Evolutionary conservation across 371 early-diverging fungal genomes (phyloP).

Genomic region (Saksenaea oblongispora): DNA sequence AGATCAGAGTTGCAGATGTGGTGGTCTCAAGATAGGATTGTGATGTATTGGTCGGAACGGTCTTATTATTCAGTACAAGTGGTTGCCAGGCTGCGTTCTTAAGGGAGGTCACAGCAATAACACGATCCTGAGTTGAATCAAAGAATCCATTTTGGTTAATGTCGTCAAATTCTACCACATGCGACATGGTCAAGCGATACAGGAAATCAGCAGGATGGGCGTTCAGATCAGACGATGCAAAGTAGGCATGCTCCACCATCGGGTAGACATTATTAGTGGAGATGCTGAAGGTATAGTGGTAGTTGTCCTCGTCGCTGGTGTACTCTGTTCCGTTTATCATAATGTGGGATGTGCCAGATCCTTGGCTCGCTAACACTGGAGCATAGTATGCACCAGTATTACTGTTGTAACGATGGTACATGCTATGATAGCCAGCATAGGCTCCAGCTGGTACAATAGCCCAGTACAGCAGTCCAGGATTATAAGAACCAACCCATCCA

Average conservation of each 20-base stretch:
- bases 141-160: constrained; percentile 45
- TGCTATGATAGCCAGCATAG: constrained; percentile 34
- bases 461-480: constrained; percentile 42
- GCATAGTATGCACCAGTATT: constrained; percentile 48
- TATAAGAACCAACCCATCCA: constrained; percentile 43
- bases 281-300: constrained; percentile 35
- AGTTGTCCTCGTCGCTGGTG: constrained; percentile 33
- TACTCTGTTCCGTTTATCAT: constrained; percentile 44
- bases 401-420: constrained; percentile 45
- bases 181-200: constrained; percentile 34
- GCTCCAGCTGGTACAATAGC: constrained; percentile 35
- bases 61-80: constrained; percentile 35
- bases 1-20: constrained; percentile 23
- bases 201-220: constrained; percentile 42
- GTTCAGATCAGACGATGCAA: constrained; percentile 37
- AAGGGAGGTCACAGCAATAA: constrained; percentile 28
- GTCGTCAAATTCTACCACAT: constrained; percentile 47
- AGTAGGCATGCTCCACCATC: constrained; percentile 40
- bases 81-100: constrained; percentile 33
- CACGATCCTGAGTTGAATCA: constrained; percentile 30
- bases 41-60: constrained; percentile 27
- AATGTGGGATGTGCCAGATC: constrained; percentile 25
- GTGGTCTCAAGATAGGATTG: constrained; percentile 33
- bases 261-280: constrained; percentile 32
- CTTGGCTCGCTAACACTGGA: constrained; percentile 31